A percentile compares a stretch with the other conserved stretches of the same genome.
Conservation (phyloP, 371 early-diverging fungal genomes). For the Mucor lusitanicus region DNA sequence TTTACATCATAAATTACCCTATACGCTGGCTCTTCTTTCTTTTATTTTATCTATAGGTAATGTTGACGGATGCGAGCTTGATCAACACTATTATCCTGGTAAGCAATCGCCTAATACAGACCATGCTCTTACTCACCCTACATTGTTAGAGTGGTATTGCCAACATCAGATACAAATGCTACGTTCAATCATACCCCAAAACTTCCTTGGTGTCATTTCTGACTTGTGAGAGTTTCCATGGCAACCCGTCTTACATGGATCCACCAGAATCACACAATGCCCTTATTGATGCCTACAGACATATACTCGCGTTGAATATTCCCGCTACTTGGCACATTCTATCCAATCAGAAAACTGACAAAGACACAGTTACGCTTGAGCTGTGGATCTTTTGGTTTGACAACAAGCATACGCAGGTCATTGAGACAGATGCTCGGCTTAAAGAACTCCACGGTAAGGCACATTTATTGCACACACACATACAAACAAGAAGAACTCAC, state of each 20-base stretch:
- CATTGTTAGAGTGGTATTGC: constrained; percentile 36
- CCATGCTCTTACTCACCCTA: not conserved
- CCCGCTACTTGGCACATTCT: constrained; percentile 36
- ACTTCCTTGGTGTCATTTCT: constrained; percentile 19
- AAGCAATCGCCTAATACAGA: not conserved
- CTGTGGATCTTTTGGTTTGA: constrained; percentile 51
- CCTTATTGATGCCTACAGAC: constrained; percentile 25
- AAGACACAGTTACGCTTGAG: constrained; percentile 22
- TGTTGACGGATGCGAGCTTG: constrained; percentile 40
- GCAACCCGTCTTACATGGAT: not conserved
- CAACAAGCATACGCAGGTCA: constrained; percentile 30
- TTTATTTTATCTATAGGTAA: constrained; percentile 3
- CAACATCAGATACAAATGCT: constrained; percentile 39
- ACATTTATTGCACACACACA: too few relatives aligned
- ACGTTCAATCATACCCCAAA: constrained; percentile 26
- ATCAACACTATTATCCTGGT: constrained; percentile 45
- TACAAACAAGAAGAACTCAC: too few relatives aligned
- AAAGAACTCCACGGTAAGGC: constrained; percentile 31
- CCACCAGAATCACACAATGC: constrained; percentile 9
- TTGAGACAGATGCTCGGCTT: constrained; percentile 26
- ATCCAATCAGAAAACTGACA: not conserved
- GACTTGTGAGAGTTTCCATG: constrained; percentile 4
- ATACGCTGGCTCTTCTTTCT: not conserved
- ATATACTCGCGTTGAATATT: constrained; percentile 25
- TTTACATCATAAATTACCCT: not conserved